Evolutionary conservation across 129 eudicot genomes (phyloP).

Genomic region (Flaveria linearis): DNA sequence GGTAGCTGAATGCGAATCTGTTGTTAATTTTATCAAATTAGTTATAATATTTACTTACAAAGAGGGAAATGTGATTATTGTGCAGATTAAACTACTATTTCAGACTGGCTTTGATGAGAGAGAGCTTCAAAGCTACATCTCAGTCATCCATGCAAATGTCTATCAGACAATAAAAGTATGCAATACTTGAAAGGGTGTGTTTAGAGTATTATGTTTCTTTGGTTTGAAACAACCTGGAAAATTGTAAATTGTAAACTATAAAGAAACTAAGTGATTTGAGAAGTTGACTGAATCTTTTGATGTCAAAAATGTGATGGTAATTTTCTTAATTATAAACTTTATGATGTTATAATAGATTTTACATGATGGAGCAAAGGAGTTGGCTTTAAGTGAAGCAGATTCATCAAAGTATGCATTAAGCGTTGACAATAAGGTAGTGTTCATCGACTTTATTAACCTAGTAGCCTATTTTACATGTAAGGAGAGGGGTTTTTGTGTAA

Average conservation of each 20-base stretch:
- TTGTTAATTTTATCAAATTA: background rate
- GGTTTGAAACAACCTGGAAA: slow-evolving; percentile 22
- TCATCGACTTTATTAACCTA: background rate
- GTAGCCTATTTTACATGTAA: slow-evolving; percentile 5
- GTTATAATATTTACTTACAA: background rate
- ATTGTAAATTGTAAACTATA: slow-evolving; percentile 20
- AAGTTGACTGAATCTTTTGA: slow-evolving; percentile 5
- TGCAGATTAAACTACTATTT: slow-evolving; percentile 93
- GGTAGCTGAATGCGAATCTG: slow-evolving; percentile 38
- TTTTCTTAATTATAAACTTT: slow-evolving; percentile 13
- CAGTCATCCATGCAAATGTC: slow-evolving; percentile 95
- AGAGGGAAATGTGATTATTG: background rate
- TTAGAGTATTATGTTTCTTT: slow-evolving; percentile 56
- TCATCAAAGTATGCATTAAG: slow-evolving; percentile 71
- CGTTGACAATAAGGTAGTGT: slow-evolving; percentile 65
- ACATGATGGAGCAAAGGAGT: slow-evolving; percentile 85
- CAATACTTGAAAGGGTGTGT: slow-evolving; percentile 79
- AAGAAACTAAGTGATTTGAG: slow-evolving; percentile 5
- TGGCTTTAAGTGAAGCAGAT: slow-evolving; percentile 67
- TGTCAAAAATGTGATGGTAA: slow-evolving; percentile 4
- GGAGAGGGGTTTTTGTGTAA: background rate
- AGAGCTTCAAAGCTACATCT: slow-evolving; percentile 80
- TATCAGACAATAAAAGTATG: slow-evolving; percentile 98
- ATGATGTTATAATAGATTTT: slow-evolving; percentile 53
- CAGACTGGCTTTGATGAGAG: slow-evolving; percentile 93